A percentile compares a stretch with the other conserved stretches of the same genome.
phyloP scores from a whole-genome alignment of 2,329 filamentous ascomycete species.

The Chaetomiaceae sp. region DNA sequence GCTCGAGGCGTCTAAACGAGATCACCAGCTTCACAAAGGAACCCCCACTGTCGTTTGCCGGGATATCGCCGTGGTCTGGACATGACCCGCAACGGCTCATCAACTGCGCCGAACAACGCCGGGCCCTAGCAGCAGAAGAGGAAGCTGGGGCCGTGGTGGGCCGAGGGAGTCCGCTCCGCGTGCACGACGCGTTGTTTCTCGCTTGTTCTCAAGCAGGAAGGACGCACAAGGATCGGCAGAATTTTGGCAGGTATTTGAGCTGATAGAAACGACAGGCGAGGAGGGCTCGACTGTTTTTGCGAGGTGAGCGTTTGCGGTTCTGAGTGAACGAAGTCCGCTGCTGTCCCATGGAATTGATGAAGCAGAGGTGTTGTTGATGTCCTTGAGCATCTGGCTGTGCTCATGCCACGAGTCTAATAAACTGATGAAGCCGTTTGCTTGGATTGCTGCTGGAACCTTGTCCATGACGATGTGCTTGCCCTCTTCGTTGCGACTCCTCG shows the following conservation, averaged over 20 bases:
- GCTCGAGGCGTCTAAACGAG: constrained; percentile 25
- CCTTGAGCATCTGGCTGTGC: no score
- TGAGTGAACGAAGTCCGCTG: no score
- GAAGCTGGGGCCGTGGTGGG: constrained; percentile 17
- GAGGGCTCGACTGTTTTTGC: neutral
- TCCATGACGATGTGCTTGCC: neutral
- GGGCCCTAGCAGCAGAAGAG: constrained; percentile 10
- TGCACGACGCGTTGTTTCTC: constrained; percentile 10
- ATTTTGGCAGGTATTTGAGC: neutral
- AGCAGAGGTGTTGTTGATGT: no score
- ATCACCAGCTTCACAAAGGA: constrained; percentile 22
- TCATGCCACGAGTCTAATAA: no score
- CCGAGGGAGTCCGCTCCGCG: constrained; percentile 14
- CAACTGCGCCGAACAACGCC: neutral
- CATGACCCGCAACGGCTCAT: neutral
- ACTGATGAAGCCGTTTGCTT: neutral
- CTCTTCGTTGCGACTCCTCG: neutral
- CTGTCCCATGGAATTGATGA: no score
- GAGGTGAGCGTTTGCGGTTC: neutral
- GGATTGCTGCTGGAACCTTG: constrained; percentile 2
- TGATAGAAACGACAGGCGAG: constrained; percentile 1
- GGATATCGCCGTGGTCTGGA: constrained; percentile 12
- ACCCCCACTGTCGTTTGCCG: constrained; percentile 12
- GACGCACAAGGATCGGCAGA: constrained; percentile 18
- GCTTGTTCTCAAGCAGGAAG: constrained; percentile 19